phyloP scores from a whole-genome alignment of 73 alveolate species.

The Paramecium pentaurelia region DNA sequence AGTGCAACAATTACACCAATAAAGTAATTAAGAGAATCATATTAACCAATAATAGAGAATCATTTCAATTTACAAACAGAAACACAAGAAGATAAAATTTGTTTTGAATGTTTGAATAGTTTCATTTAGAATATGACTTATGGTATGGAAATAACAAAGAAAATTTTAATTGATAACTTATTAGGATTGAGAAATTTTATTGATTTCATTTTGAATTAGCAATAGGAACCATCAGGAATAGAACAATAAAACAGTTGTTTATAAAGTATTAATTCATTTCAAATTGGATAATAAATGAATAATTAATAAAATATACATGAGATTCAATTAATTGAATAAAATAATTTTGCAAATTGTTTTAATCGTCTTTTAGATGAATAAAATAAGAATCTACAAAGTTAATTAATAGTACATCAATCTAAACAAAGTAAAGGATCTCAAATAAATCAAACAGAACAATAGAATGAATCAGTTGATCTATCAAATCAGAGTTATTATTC shows the following conservation, averaged over 20 bases:
- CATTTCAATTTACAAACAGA: neutral
- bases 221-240: neutral
- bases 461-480: neutral
- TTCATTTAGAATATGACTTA: neutral
- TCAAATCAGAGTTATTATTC: neutral
- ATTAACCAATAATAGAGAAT: neutral
- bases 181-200: neutral
- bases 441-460: neutral
- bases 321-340: neutral
- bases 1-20: neutral
- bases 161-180: neutral
- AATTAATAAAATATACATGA: neutral
- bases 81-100: neutral
- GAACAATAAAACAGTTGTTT: neutral
- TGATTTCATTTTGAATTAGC: neutral
- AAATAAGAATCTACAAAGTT: neutral
- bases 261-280: neutral
- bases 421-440: neutral
- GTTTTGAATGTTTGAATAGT: neutral
- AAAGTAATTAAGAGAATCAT: neutral
- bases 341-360: neutral
- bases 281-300: neutral
- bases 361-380: neutral
- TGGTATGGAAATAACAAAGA: neutral
- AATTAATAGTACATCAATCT: neutral